Base-by-base conservation (phyloP, 1,284 basidiomycete genomes). In the Puccinia novopanici region DNA sequence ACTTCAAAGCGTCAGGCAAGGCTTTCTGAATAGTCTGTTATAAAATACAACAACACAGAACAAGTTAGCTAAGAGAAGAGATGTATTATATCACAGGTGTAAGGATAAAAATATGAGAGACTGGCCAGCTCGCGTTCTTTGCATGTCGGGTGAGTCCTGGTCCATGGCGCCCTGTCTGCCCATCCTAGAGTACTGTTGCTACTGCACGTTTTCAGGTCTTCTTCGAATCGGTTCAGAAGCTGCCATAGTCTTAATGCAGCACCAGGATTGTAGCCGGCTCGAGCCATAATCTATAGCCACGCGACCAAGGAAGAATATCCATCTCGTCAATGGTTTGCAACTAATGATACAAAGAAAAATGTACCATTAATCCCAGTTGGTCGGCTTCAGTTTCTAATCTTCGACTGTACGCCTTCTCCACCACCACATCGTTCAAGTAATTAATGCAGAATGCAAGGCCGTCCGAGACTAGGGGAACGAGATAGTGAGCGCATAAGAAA, bases 351-450 rank as follows among this genome's bases (percentile, higher is more conserved):
- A 1, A 34, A 34, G 34, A 19, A 63, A n/a, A 40, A 34, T 17
- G 15, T 52, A 88, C 87, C 79, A 87, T 84, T 15, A 89, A 83
- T 2, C 88, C 88, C 0, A 89, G 86, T 13, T 85, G 83, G 80
- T 89, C 88, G 0, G 88, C 88, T 82, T 89, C 88, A 82, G 86
- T 86, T 82, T 89, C 88, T 22, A 89, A 83, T 83, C 88, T 88
- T 54, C 88, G 85, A 34, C 87, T 88, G 82, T 87, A 89, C 1
- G 88, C 88, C 30, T 88, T 83, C 73, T 87, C 85, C 3, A 87
- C 87, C 0, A 89, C 86, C 24, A 87, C 84, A 73, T 88, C 86
- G 82, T 88, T 88, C 54, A 88, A 82, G 83, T 87, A 87, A 80
- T 88, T 89, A 83, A 89, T 87, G 71, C 85, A 85, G 22, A 87